A percentile compares a stretch with the other conserved stretches of the same genome.
These are phyloP conservation scores for Murraya paniculata DNA, from an alignment of 345 rosid species.

Conservation along the genomic window DNA sequence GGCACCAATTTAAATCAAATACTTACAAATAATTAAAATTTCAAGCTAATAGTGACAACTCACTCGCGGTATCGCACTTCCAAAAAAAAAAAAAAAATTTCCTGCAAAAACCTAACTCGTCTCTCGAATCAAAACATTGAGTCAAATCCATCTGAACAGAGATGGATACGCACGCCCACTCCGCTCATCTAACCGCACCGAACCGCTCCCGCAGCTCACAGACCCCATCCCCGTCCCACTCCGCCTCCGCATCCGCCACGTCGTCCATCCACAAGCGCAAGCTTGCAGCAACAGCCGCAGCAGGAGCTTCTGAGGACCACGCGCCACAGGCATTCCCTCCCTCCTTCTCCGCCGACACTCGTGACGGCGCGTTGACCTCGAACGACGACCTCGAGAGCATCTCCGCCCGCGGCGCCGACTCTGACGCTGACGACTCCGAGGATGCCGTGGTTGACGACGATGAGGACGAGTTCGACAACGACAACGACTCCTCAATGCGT, in stretches of 20 bases:
- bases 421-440: constrained; percentile 86
- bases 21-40: no score
- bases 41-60: no score
- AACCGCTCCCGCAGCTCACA: constrained; percentile 93
- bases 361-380: constrained; percentile 88
- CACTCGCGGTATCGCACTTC: no score
- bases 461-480: constrained; percentile 74
- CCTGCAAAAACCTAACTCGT: neutral
- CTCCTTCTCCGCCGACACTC: constrained; percentile 89
- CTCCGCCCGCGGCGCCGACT: constrained; percentile 87
- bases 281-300: constrained; percentile 54
- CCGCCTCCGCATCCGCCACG: constrained; percentile 94
- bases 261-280: constrained; percentile 95
- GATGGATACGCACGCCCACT: constrained; percentile 68
- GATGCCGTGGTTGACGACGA: constrained; percentile 93
- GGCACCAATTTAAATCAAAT: no score
- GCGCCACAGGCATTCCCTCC: constrained; percentile 74
- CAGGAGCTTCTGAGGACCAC: constrained; percentile 69
- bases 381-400: constrained; percentile 98
- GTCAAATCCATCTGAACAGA: neutral
- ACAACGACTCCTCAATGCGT: constrained; percentile 81
- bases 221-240: constrained; percentile 90
- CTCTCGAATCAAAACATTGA: neutral
- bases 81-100: neutral
- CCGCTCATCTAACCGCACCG: constrained; percentile 76